phyloP scores from a whole-genome alignment of 176 grass and related monocot species.

The Tillandsia fasciculata region DNA sequence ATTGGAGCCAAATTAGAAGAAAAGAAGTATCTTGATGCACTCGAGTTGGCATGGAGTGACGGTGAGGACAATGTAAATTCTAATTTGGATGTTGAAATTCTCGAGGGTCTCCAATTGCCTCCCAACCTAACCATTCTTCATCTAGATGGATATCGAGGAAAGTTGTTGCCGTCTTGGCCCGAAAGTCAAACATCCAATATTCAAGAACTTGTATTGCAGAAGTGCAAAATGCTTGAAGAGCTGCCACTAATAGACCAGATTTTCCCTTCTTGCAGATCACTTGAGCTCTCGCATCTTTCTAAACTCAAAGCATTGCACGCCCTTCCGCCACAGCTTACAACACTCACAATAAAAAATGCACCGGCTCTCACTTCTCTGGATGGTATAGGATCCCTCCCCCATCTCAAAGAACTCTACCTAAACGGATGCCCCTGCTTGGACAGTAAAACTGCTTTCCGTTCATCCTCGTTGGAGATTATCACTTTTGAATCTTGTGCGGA shows the following conservation, averaged over 20 bases:
- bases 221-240: too few relatives aligned
- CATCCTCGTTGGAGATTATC: too few relatives aligned
- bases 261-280: too few relatives aligned
- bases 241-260: too few relatives aligned
- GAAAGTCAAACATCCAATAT: not conserved
- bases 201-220: not conserved
- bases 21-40: slow-evolving; percentile 17
- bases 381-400: not conserved
- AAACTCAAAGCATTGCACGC: not conserved
- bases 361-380: not conserved
- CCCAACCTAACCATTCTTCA: slow-evolving; percentile 9
- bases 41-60: slow-evolving; percentile 9
- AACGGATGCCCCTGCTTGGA: not conserved
- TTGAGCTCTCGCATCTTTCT: too few relatives aligned
- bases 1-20: slow-evolving; percentile 8
- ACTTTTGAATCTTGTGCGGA: too few relatives aligned
- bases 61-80: not conserved
- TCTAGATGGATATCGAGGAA: slow-evolving; percentile 11
- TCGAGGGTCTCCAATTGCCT: slow-evolving; percentile 19
- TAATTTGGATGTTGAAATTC: slow-evolving; percentile 9
- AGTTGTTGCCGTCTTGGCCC: slow-evolving; percentile 11
- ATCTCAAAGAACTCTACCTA: not conserved
- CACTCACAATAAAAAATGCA: not conserved
- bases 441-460: too few relatives aligned
- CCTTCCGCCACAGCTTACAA: not conserved